Evolutionary conservation across 164 flowering plant species (phyloP).

Genomic region (Liriodendron chinense): DNA sequence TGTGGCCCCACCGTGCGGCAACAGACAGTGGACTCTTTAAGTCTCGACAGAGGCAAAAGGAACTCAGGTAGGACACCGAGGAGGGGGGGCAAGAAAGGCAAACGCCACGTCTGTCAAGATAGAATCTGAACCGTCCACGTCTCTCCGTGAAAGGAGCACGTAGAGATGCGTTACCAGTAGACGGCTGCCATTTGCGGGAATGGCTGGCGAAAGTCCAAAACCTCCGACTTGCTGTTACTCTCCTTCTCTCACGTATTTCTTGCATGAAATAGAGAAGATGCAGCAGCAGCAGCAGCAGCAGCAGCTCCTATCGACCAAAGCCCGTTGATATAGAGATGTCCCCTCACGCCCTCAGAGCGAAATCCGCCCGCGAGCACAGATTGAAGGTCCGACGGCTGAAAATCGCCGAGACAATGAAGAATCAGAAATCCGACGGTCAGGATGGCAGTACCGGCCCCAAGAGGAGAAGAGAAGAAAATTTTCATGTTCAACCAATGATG

Average conservation of each 20-base stretch:
- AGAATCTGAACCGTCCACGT: conserved; percentile 10
- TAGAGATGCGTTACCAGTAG: background rate
- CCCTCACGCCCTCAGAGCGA: conserved; percentile 1
- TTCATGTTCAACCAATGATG: background rate
- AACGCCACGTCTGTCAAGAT: background rate
- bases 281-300: no score
- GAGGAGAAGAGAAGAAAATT: background rate
- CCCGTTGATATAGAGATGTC: background rate
- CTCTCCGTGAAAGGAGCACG: background rate
- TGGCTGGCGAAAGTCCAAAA: background rate
- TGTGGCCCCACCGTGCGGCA: no score
- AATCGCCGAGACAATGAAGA: background rate
- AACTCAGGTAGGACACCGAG: no score
- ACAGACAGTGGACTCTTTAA: no score
- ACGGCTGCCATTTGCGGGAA: background rate
- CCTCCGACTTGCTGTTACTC: background rate
- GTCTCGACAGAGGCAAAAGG: no score
- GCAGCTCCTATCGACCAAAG: background rate
- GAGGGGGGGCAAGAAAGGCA: background rate
- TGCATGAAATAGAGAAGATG: no score
- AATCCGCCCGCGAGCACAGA: conserved; percentile 28
- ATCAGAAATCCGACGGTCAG: no score
- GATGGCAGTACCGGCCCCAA: no score
- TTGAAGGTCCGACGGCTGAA: conserved; percentile 23
- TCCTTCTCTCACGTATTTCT: background rate